Base-by-base conservation (phyloP, 2,329 filamentous ascomycete species). In the Esteya vermicola region DNA sequence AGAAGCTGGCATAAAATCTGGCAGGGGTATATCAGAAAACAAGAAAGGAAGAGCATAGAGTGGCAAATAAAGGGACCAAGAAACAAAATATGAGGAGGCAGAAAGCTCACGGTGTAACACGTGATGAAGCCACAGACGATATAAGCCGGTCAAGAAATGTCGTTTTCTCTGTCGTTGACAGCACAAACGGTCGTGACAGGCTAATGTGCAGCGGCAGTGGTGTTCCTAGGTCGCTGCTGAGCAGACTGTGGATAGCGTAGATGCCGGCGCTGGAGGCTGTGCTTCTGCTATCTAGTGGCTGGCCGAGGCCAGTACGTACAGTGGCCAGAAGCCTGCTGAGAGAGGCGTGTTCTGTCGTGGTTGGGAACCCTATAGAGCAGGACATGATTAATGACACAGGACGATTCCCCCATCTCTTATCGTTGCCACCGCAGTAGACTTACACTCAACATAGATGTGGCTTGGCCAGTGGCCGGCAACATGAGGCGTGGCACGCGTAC, bases 361-460 rank as follows among this genome's bases (percentile, higher is more conserved):
- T 55, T 14, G 76, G 75, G 54, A 68, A 65, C 75, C 73, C 73
- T 78, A 47, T 3, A 9, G 5, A 19, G 16, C n/a, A 38, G 19
- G 9, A 20, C 4, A 19, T 14, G 13, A 25, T 32, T 16, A 31
- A 30, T 2, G 4, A 18, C 20, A 9, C 21, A 21, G 14, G n/a
- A n/a, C n/a, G n/a, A n/a, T n/a, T n/a, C n/a, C n/a, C n/a, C n/a
- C n/a, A n/a, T n/a, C n/a, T n/a, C n/a, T n/a, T 9, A 26, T 10
- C 18, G 10, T 19, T 4, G 19, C 31, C 19, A 18, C 4, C 12
- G 3, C n/a, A 25, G 13, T 46, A 21, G 14, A 25, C 77, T 61
- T 68, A 93, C 91, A 98, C 63, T 96, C 89, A 42, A 94, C 67
- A 57, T 93, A 96, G 34, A 96, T 56, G 59, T 96, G 89, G 26